Base-by-base conservation (phyloP, 805 yeast genomes). In the Kodamaea neixiangensis region DNA sequence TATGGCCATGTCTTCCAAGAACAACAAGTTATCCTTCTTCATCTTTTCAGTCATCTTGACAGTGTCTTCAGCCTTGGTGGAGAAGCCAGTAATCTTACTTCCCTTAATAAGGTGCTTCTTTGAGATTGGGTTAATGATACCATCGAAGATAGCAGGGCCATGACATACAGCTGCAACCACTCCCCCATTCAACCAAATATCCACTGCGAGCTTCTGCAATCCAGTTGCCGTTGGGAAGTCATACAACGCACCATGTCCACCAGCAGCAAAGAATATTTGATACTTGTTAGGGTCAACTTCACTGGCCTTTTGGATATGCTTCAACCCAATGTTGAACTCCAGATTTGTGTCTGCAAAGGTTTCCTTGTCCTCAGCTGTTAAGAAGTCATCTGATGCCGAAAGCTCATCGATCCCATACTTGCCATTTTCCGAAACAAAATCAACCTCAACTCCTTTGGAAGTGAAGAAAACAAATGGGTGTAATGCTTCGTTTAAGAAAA, bases 131-230 rank as follows among this genome's bases (percentile, higher is more conserved):
- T 79, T 80, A 38, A 60, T 67, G 54, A 83, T 61, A 41, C 72
- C 71, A n/a, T 73, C 78, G 53, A 84, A 79, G 54, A 83, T 73
- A 18, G 76, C 74, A n/a, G 86, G 86, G 6, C 87, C 89, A 57
- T 84, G 88, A 65, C 89, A 84, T 7, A 84, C 88, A 13, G 88
- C 86, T 40, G 82, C 65, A 19, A 84, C 76, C 37, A 82, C 76
- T 45, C 87, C 87, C 37, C 79, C 80, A 17, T 75, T 64, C 29
- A 66, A 68, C 61, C 77, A 81, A 46, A 83, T 75, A 18, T 69
- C 66, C 22, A 69, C 65, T 17, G 82, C 85, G 40, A 80, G 51
- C 19, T 61, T 54, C 49, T 77, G 81, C 48, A 83, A 65, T 14
- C 61, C 72, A 5, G 61, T 65, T 13, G 86, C 85, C 2, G 62